Conservation (phyloP, 177 flowering plant species). For the Vitis hybrid region DNA sequence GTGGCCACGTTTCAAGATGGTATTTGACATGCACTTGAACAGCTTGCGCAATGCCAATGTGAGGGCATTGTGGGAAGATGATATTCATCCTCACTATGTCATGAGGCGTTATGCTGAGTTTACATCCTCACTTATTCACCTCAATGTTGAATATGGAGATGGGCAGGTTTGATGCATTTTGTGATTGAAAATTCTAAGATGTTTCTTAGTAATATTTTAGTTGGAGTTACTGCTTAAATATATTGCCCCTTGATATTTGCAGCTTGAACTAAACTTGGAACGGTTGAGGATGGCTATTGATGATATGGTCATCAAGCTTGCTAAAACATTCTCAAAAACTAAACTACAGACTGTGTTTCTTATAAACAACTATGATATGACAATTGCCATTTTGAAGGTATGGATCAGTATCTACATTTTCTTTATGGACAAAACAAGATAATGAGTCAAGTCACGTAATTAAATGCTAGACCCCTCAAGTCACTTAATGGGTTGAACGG, state of each 20-base stretch:
- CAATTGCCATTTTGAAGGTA: conserved; percentile 89
- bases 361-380: conserved; percentile 97
- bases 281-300: conserved; percentile 93
- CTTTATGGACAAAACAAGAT: not conserved
- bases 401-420: conserved; percentile 5
- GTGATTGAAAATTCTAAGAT: not conserved
- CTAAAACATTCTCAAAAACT: conserved; percentile 61
- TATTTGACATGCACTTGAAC: conserved; percentile 93
- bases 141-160: conserved; percentile 93
- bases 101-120: conserved; percentile 99
- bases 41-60: conserved; percentile 90
- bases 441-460: not conserved
- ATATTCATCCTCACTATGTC: conserved; percentile 95
- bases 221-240: conserved; percentile 7
- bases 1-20: conserved; percentile 99
- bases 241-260: conserved; percentile 16
- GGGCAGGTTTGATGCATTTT: conserved; percentile 69
- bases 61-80: conserved; percentile 95
- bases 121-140: conserved; percentile 89
- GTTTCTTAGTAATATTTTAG: not conserved
- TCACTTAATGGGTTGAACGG: not conserved
- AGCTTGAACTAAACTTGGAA: conserved; percentile 96
- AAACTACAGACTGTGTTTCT: conserved; percentile 89
- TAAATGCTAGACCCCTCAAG: not conserved
- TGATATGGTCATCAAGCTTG: conserved; percentile 85